phyloP scores from a whole-genome alignment of 2,329 filamentous ascomycete genomes.

The Beauveria varroae region DNA sequence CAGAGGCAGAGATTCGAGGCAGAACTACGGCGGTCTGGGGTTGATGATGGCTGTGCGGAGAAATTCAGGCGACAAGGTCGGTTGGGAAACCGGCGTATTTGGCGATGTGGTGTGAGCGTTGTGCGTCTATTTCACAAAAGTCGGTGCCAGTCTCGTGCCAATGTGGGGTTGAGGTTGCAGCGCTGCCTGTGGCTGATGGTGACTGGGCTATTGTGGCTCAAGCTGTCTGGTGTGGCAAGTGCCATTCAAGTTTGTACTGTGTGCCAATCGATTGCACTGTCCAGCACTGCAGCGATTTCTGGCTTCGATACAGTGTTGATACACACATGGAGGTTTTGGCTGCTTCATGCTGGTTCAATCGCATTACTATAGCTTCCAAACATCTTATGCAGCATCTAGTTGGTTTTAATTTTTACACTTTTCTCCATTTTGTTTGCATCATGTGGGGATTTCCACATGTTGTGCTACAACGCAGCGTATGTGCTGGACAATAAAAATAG shows the following conservation, averaged over 20 bases:
- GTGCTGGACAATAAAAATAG: too few species aligned
- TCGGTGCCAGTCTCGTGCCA: conserved; percentile 32
- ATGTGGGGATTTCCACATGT: too few species aligned
- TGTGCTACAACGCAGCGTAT: too few species aligned
- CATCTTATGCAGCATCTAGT: too few species aligned
- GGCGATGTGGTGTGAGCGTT: conserved; percentile 11
- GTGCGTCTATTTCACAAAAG: conserved; percentile 35
- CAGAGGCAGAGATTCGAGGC: conserved; percentile 13
- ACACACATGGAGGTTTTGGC: too few species aligned
- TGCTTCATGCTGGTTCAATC: too few species aligned
- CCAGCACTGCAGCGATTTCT: background rate
- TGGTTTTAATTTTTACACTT: too few species aligned
- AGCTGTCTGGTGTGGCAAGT: background rate
- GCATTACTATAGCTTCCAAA: too few species aligned
- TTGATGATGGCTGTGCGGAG: background rate
- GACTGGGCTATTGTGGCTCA: background rate
- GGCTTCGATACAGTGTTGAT: background rate
- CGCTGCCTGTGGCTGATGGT: conserved; percentile 6
- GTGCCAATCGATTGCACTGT: background rate
- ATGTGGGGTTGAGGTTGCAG: conserved; percentile 23
- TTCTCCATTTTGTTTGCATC: too few species aligned
- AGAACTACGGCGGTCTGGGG: background rate
- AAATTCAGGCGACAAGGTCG: background rate
- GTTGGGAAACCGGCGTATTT: conserved; percentile 1
- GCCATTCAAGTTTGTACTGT: conserved; percentile 1